Conservation (phyloP, 2,329 filamentous ascomycete species). For the Mycosphaerella arachidis region DNA sequence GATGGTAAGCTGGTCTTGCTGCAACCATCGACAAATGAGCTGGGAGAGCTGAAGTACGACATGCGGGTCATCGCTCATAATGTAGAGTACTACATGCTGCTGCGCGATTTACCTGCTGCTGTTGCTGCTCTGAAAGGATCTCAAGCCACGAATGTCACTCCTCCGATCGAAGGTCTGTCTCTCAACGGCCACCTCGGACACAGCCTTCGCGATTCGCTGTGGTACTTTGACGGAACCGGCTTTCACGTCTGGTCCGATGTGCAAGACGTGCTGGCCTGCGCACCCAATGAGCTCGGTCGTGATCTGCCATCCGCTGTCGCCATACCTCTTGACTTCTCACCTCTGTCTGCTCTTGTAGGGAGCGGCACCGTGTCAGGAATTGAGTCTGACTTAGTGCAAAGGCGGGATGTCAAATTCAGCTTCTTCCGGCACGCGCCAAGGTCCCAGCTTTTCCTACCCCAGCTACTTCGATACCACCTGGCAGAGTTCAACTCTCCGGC, state of each 20-base stretch:
- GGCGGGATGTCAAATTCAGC: slow-evolving; percentile 85
- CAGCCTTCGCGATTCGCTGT: slow-evolving; percentile 77
- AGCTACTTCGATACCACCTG: slow-evolving; percentile 76
- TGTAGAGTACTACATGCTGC: slow-evolving; percentile 89
- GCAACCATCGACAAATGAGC: slow-evolving; percentile 76
- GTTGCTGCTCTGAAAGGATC: slow-evolving; percentile 18
- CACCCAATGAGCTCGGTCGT: slow-evolving; percentile 59
- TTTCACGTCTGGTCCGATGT: slow-evolving; percentile 87
- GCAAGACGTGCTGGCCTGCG: slow-evolving; percentile 72
- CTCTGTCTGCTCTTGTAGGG: slow-evolving; percentile 76
- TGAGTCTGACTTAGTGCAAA: slow-evolving; percentile 88
- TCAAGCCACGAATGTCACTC: slow-evolving; percentile 14
- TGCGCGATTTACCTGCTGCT: slow-evolving; percentile 67
- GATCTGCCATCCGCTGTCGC: slow-evolving; percentile 71
- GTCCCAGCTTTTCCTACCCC: slow-evolving; percentile 90
- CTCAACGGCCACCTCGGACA: slow-evolving; percentile 33
- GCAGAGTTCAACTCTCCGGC: slow-evolving; percentile 70
- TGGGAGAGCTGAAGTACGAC: slow-evolving; percentile 88
- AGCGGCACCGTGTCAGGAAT: slow-evolving; percentile 89
- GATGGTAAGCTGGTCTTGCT: slow-evolving; percentile 93
- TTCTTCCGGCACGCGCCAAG: slow-evolving; percentile 83
- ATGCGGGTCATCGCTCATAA: slow-evolving; percentile 96
- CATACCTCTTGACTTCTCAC: slow-evolving; percentile 90
- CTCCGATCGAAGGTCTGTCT: slow-evolving; percentile 14
- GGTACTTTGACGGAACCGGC: slow-evolving; percentile 86